A percentile compares a stretch with the other conserved stretches of the same genome.
Evolutionary conservation across 2,329 filamentous ascomycete genomes (phyloP).

Genomic region (Fusarium nygamai): DNA sequence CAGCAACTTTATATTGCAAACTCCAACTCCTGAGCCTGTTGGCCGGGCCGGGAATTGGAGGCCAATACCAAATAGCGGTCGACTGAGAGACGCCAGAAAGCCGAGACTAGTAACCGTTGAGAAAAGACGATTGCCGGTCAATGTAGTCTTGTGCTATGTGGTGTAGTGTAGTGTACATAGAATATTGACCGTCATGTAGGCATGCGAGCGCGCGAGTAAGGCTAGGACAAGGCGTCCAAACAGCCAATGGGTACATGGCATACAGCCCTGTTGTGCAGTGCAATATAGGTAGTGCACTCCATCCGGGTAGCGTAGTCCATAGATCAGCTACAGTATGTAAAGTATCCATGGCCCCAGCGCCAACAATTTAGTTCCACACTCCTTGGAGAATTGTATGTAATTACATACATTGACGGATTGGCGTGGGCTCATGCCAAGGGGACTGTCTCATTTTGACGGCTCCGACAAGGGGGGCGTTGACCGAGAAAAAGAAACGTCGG

Average conservation of each 20-base stretch:
- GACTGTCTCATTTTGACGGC: slow-evolving; percentile 41
- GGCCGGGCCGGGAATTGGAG: slow-evolving; percentile 37
- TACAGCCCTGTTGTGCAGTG: slow-evolving; percentile 2
- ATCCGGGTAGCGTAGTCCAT: background rate
- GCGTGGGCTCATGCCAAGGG: slow-evolving; percentile 38
- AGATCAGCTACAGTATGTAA: slow-evolving; percentile 1
- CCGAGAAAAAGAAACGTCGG: slow-evolving; percentile 8
- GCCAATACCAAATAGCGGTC: slow-evolving; percentile 37
- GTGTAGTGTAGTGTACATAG: slow-evolving; percentile 21
- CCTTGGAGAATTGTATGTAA: background rate
- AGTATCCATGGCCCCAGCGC: background rate
- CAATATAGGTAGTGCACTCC: slow-evolving; percentile 4
- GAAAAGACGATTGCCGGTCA: slow-evolving; percentile 23
- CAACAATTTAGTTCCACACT: slow-evolving; percentile 14
- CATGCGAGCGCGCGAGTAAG: slow-evolving; percentile 23
- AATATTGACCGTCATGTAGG: slow-evolving; percentile 17
- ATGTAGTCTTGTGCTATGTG: slow-evolving; percentile 1
- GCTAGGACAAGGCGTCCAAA: slow-evolving; percentile 30
- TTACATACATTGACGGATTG: slow-evolving; percentile 32
- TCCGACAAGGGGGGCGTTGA: slow-evolving; percentile 26
- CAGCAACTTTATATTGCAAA: slow-evolving; percentile 39
- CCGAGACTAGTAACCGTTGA: slow-evolving; percentile 34
- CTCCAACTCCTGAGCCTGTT: slow-evolving; percentile 15
- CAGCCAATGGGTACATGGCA: slow-evolving; percentile 8
- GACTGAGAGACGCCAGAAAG: slow-evolving; percentile 35